Evolutionary conservation across 495 filamentous ascomycete genomes (phyloP), one percentile per base, ranked within the genome.

Genomic region (Tuber melanosporum): DNA sequence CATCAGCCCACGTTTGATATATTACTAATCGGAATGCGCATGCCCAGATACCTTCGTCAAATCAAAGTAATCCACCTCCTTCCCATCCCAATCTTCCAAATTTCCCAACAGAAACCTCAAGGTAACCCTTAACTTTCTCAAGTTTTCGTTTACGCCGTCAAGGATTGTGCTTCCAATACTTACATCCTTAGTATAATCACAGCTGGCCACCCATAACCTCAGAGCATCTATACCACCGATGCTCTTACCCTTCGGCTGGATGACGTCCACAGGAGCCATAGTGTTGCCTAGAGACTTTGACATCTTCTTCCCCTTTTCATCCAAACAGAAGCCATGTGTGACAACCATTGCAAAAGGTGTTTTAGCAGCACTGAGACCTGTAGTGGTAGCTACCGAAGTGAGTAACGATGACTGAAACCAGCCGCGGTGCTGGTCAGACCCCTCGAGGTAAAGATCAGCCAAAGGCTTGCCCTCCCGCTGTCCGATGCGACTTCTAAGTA

Each of bases 361-460:
- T 72, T 81, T 75, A 3, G 73, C 76, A 22, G 43, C 39, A 46
- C 14, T 26, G n/a, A 17, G 57, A 19, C 86, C 49, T 78, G 86
- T 82, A 12, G 84, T 85, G 22, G 86, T 84, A 3, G 91, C 88
- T 41, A 95, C 89, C 76, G 91, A 89, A 0, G 95, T 99, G 57
- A 99, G 89, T n/a, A 99, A 89, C 72, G 93, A 94, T n/a, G 94
- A 97, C 85, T 99, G 95, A 84, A 99, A 99, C 95, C 95, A 99
- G 10, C 95, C 95, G 62, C 95, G 92, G 83, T 98, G 95, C 82
- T 99, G 95, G 84, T 99, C 95, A 3, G 90, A 91, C 42, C 95
- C 95, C 86, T 99, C 95, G 8, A 98, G 87, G 82, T 97, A 98
- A 45, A 98, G 87, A 83, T 98, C 94, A 1, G 93, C 93, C 39